Percentiles rank a stretch among this genome's conserved stretches.
These are phyloP conservation scores for Boletellus deceptivus DNA, from an alignment of 1,284 basidiomycete genomes.

Conservation along the genomic window DNA sequence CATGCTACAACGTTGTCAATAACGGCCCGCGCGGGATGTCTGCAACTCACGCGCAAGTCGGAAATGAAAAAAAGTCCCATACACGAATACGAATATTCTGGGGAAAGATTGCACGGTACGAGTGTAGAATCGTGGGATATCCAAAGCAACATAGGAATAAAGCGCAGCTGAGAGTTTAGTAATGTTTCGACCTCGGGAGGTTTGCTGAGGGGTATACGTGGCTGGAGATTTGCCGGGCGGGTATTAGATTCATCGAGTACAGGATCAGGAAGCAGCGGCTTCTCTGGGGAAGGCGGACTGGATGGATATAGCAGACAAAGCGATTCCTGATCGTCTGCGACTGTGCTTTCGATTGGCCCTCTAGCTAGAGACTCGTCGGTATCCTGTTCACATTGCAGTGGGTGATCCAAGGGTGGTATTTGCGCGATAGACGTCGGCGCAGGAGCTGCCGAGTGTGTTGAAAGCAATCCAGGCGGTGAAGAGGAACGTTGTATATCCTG, in stretches of 20 bases:
- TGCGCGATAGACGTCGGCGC: background rate
- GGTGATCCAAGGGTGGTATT: background rate
- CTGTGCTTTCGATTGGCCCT: background rate
- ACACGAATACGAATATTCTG: slow-evolving; percentile 29
- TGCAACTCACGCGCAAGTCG: slow-evolving; percentile 23
- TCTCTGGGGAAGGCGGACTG: background rate
- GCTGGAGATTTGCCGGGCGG: background rate
- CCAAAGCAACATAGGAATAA: slow-evolving; percentile 30
- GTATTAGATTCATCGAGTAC: background rate
- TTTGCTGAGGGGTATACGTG: slow-evolving; percentile 17
- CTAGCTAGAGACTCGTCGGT: background rate
- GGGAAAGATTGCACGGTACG: slow-evolving; percentile 10
- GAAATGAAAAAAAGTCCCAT: slow-evolving; percentile 34
- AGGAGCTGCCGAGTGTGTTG: background rate
- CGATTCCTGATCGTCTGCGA: background rate
- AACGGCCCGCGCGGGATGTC: background rate
- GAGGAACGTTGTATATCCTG: slow-evolving; percentile 6
- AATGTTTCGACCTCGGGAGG: slow-evolving; percentile 30
- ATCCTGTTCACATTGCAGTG: background rate
- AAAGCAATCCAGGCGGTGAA: background rate
- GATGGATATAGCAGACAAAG: background rate
- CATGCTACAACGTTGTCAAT: slow-evolving; percentile 15
- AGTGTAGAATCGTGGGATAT: slow-evolving; percentile 20
- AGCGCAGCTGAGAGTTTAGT: slow-evolving; percentile 9
- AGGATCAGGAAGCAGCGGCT: background rate